Conservation (phyloP, 2,329 filamentous ascomycete genomes). For the Pseudogymnoascus sp. region DNA sequence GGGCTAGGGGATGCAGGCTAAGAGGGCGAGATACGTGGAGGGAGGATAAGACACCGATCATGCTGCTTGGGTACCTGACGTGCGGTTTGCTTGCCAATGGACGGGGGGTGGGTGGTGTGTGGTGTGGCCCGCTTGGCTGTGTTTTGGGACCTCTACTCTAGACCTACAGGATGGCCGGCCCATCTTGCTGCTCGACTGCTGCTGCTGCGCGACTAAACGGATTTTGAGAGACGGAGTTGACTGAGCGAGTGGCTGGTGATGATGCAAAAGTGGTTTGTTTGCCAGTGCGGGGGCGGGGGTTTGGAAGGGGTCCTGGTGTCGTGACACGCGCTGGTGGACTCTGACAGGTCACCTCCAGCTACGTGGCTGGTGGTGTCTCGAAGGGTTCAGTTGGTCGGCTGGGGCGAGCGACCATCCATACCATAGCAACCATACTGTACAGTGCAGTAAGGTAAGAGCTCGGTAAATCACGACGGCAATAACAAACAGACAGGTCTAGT, state of each 20-base stretch:
- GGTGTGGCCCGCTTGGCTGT: background rate
- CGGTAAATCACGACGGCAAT: background rate
- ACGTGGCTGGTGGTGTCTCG: constrained; percentile 4
- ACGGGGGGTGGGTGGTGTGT: background rate
- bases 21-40: background rate
- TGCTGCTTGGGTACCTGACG: constrained; percentile 1
- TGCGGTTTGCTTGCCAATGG: background rate
- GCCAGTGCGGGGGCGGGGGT: background rate
- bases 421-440: background rate
- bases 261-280: background rate
- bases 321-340: constrained; percentile 1
- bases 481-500: background rate
- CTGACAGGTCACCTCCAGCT: background rate
- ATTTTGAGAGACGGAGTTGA: background rate
- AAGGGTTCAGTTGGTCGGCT: background rate
- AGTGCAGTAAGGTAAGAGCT: no score
- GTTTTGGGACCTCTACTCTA: background rate
- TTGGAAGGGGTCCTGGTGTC: constrained; percentile 4
- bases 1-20: background rate
- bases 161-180: no score
- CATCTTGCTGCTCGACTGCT: no score
- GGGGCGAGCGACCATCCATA: no score
- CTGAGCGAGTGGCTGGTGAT: background rate
- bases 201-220: no score
- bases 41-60: constrained; percentile 7